A percentile compares a stretch with the other conserved stretches of the same genome.
These are phyloP conservation scores for Barbarea vulgaris DNA, from an alignment of 345 rosid genomes.

Conservation along the genomic window DNA sequence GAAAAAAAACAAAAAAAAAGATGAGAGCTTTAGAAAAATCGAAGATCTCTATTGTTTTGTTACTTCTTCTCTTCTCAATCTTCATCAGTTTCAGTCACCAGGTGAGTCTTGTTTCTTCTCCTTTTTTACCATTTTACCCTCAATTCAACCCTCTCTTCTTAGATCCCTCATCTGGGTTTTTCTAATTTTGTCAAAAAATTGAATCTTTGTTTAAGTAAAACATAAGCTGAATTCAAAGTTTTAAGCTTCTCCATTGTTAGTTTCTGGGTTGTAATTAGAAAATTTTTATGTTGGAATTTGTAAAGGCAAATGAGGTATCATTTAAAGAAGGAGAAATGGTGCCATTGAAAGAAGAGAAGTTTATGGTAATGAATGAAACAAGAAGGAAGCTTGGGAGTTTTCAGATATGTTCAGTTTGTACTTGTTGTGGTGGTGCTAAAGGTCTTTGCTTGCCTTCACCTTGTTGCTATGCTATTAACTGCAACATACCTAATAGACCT, in stretches of 20 bases:
- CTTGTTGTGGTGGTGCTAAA: constrained; percentile 92
- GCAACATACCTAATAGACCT: constrained; percentile 97
- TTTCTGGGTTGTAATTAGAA: neutral
- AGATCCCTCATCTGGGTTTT: constrained; percentile 44
- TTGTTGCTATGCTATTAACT: constrained; percentile 94
- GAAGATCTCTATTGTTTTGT: constrained; percentile 40
- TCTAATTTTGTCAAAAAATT: constrained; percentile 38
- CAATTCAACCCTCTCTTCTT: constrained; percentile 15
- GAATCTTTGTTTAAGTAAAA: constrained; percentile 10
- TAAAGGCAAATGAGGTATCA: constrained; percentile 55
- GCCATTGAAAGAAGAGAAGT: constrained; percentile 60
- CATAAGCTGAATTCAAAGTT: constrained; percentile 9
- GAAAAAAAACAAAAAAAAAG: neutral
- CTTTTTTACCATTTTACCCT: neutral
- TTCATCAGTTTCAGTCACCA: constrained; percentile 43
- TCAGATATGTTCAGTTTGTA: constrained; percentile 89
- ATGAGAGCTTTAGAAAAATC: constrained; percentile 41
- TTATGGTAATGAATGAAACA: constrained; percentile 72
- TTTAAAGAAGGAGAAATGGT: constrained; percentile 45
- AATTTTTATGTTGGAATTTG: constrained; percentile 7
- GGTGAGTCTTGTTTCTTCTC: constrained; percentile 39
- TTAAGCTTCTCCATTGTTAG: neutral
- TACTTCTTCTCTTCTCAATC: constrained; percentile 44
- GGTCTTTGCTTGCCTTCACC: constrained; percentile 85
- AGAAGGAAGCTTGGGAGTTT: constrained; percentile 84